Conservation (phyloP, 352 stramenopile species). For the Phytophthora brassicae region DNA sequence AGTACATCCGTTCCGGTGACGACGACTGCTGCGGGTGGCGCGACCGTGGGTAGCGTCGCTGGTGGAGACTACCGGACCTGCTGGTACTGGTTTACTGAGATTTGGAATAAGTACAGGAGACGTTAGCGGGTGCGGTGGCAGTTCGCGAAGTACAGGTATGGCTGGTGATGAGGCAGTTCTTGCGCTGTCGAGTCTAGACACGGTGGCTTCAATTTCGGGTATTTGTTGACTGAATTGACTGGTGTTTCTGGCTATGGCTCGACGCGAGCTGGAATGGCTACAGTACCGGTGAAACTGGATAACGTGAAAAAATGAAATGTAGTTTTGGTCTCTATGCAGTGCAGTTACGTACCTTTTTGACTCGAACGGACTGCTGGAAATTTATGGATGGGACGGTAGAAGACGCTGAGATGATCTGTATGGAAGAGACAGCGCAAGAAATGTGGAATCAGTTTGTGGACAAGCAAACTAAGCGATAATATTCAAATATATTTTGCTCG, state of each 20-base stretch:
- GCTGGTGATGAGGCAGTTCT: neutral
- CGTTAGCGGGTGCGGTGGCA: too few relatives aligned
- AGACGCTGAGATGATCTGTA: constrained; percentile 11
- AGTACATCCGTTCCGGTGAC: too few relatives aligned
- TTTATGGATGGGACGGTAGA: constrained; percentile 10
- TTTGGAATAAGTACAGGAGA: too few relatives aligned
- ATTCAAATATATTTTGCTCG: constrained; percentile 8
- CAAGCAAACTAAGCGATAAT: constrained; percentile 16
- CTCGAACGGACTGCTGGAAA: constrained; percentile 11
- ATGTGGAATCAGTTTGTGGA: constrained; percentile 12
- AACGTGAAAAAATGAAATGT: neutral
- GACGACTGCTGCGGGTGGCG: too few relatives aligned
- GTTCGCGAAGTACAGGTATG: neutral
- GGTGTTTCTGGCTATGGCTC: neutral
- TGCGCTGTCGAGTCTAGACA: too few relatives aligned
- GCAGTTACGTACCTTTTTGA: constrained; percentile 5
- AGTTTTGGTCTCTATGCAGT: constrained; percentile 5
- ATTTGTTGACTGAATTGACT: neutral
- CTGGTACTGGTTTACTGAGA: too few relatives aligned
- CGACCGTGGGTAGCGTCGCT: too few relatives aligned
- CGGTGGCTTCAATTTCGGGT: neutral
- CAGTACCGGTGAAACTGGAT: neutral
- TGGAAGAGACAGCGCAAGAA: neutral
- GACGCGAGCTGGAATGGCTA: neutral
- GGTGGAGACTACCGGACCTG: too few relatives aligned